Percentiles rank a stretch among this genome's conserved stretches.
Conservation (phyloP, 1,284 basidiomycete species). For the Marasmius sp. region DNA sequence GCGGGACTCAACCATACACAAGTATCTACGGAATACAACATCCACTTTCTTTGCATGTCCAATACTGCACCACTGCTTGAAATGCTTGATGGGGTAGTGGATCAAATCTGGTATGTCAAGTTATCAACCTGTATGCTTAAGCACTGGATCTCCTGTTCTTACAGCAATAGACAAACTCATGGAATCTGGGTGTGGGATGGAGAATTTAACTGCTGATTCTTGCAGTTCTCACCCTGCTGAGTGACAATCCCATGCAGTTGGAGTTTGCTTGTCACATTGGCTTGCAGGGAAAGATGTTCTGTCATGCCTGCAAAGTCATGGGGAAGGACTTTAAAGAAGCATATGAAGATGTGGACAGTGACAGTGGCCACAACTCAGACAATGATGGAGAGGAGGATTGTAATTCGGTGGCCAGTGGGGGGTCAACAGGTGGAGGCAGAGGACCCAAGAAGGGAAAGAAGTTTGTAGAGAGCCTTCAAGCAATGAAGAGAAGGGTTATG, state of each 20-base stretch:
- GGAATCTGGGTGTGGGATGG: constrained; percentile 39
- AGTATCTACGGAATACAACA: constrained; percentile 27
- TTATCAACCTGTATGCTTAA: too few relatives aligned
- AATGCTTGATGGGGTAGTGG: constrained; percentile 38
- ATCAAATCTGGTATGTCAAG: constrained; percentile 25
- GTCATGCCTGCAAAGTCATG: constrained; percentile 33
- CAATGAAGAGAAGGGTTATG: background rate
- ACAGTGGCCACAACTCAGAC: constrained; percentile 4
- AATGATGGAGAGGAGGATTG: constrained; percentile 5
- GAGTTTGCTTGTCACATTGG: constrained; percentile 44
- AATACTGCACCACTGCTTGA: constrained; percentile 40
- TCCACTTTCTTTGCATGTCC: constrained; percentile 42
- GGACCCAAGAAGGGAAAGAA: constrained; percentile 4
- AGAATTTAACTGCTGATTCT: constrained; percentile 28
- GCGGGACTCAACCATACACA: constrained; percentile 26
- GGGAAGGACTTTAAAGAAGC: constrained; percentile 15
- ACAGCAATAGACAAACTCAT: constrained; percentile 22
- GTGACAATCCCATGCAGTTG: constrained; percentile 48
- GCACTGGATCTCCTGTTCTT: too few relatives aligned
- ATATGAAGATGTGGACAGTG: constrained; percentile 8
- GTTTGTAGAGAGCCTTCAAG: background rate
- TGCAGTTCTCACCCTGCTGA: constrained; percentile 33
- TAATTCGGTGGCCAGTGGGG: constrained; percentile 1
- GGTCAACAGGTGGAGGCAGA: background rate
- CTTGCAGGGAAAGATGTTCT: constrained; percentile 36